A percentile compares a stretch with the other conserved stretches of the same genome.
phyloP scores from a whole-genome alignment of 768 basidiomycete species.

The Xanthoconium purpureum region DNA sequence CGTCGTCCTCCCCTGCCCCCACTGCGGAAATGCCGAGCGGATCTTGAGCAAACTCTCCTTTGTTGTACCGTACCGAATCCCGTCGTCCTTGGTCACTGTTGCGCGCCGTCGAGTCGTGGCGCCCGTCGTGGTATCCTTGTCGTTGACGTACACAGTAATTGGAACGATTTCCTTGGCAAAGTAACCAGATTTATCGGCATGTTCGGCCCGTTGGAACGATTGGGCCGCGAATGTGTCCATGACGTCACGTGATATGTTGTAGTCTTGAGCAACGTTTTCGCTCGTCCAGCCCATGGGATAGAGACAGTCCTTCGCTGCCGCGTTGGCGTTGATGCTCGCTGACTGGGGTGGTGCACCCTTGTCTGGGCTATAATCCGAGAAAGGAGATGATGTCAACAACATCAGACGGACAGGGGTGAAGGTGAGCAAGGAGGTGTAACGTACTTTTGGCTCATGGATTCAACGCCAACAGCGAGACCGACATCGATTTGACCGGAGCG shows the following conservation, averaged over 20 bases:
- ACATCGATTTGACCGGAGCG: slow-evolving; percentile 75
- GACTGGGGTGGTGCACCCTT: slow-evolving; percentile 57
- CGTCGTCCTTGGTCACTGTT: slow-evolving; percentile 69
- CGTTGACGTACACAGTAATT: slow-evolving; percentile 61
- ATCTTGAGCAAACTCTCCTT: slow-evolving; percentile 61
- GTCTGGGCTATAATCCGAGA: slow-evolving; percentile 49
- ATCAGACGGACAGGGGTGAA: too few species aligned
- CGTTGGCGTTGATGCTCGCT: slow-evolving; percentile 55
- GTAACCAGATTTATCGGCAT: slow-evolving; percentile 62
- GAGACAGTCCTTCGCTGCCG: slow-evolving; percentile 56
- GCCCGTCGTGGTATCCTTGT: slow-evolving; percentile 57
- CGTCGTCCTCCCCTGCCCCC: slow-evolving; percentile 70
- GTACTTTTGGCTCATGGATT: slow-evolving; percentile 81
- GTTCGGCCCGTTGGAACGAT: slow-evolving; percentile 78
- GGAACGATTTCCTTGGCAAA: slow-evolving; percentile 74
- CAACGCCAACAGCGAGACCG: slow-evolving; percentile 79
- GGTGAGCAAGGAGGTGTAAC: slow-evolving; percentile 12
- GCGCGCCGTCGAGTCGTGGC: slow-evolving; percentile 42
- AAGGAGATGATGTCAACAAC: not conserved
- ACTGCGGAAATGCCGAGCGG: slow-evolving; percentile 77
- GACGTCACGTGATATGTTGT: slow-evolving; percentile 64
- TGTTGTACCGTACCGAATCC: slow-evolving; percentile 73
- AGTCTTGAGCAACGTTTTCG: slow-evolving; percentile 80
- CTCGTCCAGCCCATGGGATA: slow-evolving; percentile 89
- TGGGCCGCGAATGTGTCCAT: slow-evolving; percentile 73